phyloP scores from a whole-genome alignment of 108 stramenopile species.

The Skeletonema grethae region DNA sequence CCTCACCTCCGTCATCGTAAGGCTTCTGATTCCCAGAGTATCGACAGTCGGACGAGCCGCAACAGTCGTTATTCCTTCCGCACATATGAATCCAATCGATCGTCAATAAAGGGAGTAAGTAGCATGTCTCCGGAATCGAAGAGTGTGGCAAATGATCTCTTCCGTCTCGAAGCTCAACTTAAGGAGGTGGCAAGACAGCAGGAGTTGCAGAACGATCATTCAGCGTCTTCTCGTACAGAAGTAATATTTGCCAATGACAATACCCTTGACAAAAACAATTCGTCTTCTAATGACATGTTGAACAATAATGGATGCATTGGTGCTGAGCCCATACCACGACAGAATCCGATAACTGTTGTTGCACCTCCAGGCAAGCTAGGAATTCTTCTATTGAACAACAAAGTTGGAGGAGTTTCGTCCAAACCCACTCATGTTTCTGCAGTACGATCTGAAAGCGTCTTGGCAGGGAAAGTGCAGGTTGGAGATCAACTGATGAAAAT shows the following conservation, averaged over 20 bases:
- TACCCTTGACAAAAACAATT: slow-evolving; percentile 2
- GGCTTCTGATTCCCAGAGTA: slow-evolving; percentile 27
- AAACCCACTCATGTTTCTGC: slow-evolving; percentile 78
- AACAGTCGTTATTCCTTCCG: slow-evolving; percentile 26
- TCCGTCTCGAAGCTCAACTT: slow-evolving; percentile 43
- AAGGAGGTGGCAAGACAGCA: slow-evolving; percentile 36
- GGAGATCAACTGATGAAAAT: slow-evolving; percentile 87
- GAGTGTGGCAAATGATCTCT: slow-evolving; percentile 43
- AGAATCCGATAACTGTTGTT: slow-evolving; percentile 46
- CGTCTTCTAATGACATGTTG: not conserved
- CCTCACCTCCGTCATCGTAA: not conserved
- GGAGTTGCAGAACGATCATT: slow-evolving; percentile 2
- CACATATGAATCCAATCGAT: slow-evolving; percentile 33
- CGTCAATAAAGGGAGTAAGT: slow-evolving; percentile 16
- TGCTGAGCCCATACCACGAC: slow-evolving; percentile 36
- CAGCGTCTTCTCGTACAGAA: not conserved
- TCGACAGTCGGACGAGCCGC: slow-evolving; percentile 38
- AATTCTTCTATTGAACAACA: slow-evolving; percentile 85
- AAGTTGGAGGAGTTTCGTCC: slow-evolving; percentile 41
- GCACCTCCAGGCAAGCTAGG: slow-evolving; percentile 90
- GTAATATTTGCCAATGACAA: not conserved
- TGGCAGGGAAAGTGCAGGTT: slow-evolving; percentile 76
- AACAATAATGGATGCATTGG: slow-evolving; percentile 14
- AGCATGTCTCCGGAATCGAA: slow-evolving; percentile 40
- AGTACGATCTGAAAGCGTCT: slow-evolving; percentile 75